Evolutionary conservation across 2,329 filamentous ascomycete genomes (phyloP).

Genomic region (Xylaria sp.): DNA sequence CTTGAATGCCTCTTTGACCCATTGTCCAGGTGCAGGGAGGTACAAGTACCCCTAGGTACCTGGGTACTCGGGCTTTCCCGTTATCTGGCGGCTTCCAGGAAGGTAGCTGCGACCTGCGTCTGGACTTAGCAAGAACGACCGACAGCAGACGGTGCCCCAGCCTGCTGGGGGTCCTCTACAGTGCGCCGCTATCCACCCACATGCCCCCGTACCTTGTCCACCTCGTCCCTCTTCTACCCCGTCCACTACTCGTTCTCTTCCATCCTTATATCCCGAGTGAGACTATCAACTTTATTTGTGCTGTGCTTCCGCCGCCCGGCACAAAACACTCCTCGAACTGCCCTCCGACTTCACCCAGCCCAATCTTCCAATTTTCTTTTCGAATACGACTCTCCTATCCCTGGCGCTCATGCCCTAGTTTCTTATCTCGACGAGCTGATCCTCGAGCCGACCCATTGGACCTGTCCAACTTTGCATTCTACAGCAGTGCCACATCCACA

Average conservation of each 20-base stretch:
- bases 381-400: slow-evolving; percentile 20
- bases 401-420: slow-evolving; percentile 13
- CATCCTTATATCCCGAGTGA: slow-evolving; percentile 29
- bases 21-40: background rate
- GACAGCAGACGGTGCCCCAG: slow-evolving; percentile 10
- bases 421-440: slow-evolving; percentile 12
- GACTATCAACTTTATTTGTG: slow-evolving; percentile 27
- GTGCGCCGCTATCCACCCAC: slow-evolving; percentile 17
- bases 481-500: slow-evolving; percentile 9
- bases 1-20: slow-evolving; percentile 12
- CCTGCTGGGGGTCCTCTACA: slow-evolving; percentile 16
- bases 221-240: slow-evolving; percentile 24
- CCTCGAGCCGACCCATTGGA: slow-evolving; percentile 8
- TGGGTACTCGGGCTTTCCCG: slow-evolving; percentile 4
- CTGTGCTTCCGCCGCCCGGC: slow-evolving; percentile 20
- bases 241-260: slow-evolving; percentile 25
- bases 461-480: background rate
- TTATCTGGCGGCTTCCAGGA: too few species aligned
- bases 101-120: slow-evolving; percentile 1
- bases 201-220: slow-evolving; percentile 22
- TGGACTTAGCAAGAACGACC: slow-evolving; percentile 5
- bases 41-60: slow-evolving; percentile 13
- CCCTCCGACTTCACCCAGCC: slow-evolving; percentile 5
- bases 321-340: slow-evolving; percentile 9
- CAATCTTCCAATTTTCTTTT: slow-evolving; percentile 9